A percentile compares a stretch with the other conserved stretches of the same genome.
Conservation (phyloP, 78 protist species). For the Emiliania huxleyi region DNA sequence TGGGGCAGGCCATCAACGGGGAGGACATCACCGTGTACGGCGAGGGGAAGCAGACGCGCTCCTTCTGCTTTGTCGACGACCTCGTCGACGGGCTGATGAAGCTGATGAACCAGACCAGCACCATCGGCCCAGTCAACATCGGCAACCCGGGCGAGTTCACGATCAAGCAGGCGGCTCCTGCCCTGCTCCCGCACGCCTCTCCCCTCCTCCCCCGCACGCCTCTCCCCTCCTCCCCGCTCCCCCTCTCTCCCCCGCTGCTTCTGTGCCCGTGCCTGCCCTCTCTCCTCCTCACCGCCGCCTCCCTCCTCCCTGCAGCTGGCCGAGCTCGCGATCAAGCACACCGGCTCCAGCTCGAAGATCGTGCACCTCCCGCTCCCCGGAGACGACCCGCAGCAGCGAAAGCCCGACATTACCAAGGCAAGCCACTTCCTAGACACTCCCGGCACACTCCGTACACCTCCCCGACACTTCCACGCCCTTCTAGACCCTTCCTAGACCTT, state of each 20-base stretch:
- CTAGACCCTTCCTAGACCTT: too few relatives aligned
- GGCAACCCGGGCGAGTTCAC: constrained; percentile 84
- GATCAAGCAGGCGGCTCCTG: constrained; percentile 57
- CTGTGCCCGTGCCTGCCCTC: background rate
- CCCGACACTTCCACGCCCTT: too few relatives aligned
- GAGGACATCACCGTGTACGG: constrained; percentile 78
- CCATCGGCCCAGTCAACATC: constrained; percentile 62
- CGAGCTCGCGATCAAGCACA: background rate
- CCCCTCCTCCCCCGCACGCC: too few relatives aligned
- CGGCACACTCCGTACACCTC: too few relatives aligned
- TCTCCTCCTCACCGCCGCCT: background rate
- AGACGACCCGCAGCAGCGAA: constrained; percentile 70
- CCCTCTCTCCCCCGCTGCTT: too few relatives aligned
- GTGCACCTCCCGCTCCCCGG: background rate
- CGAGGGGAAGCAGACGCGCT: constrained; percentile 76
- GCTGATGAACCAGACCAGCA: constrained; percentile 46
- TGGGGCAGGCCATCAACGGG: constrained; percentile 56
- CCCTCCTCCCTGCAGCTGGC: background rate
- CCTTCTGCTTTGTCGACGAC: constrained; percentile 58
- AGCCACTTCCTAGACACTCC: background rate
- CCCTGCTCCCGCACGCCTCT: too few relatives aligned
- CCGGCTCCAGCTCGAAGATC: constrained; percentile 27
- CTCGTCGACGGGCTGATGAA: constrained; percentile 64
- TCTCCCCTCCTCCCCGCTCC: too few relatives aligned
- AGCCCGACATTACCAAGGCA: constrained; percentile 62